Evolutionary conservation across 164 flowering plant genomes (phyloP).

Genomic region (Liriodendron chinense): DNA sequence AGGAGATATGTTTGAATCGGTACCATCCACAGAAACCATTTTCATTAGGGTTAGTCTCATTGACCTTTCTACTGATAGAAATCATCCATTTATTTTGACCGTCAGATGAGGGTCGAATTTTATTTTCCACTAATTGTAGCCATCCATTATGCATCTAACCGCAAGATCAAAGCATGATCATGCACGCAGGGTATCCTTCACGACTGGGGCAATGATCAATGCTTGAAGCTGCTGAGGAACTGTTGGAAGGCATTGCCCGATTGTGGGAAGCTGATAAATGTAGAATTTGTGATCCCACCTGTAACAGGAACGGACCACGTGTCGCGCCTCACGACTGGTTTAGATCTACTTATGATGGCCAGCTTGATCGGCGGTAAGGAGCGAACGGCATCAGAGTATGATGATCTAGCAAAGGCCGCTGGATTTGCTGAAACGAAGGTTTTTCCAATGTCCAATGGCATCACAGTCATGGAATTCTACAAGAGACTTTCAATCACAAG

Average conservation of each 20-base stretch:
- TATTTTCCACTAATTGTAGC: too few species aligned
- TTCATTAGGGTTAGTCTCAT: slow-evolving; percentile 71
- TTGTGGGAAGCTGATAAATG: slow-evolving; percentile 30
- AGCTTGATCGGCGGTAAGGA: slow-evolving; percentile 21
- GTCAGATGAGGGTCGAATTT: too few species aligned
- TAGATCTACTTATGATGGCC: slow-evolving; percentile 19
- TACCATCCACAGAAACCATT: slow-evolving; percentile 80
- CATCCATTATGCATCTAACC: too few species aligned
- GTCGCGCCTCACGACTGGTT: slow-evolving; percentile 10
- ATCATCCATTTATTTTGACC: too few species aligned
- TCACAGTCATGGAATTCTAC: slow-evolving; percentile 27
- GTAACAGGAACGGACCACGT: slow-evolving; percentile 11
- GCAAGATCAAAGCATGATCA: neutral
- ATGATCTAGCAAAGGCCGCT: slow-evolving; percentile 21
- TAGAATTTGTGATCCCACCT: slow-evolving; percentile 29
- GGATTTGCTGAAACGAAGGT: slow-evolving; percentile 18
- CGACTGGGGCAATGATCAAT: slow-evolving; percentile 29
- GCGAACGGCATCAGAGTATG: slow-evolving; percentile 27
- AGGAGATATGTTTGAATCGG: slow-evolving; percentile 83
- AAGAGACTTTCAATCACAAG: slow-evolving; percentile 4
- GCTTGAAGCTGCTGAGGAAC: slow-evolving; percentile 29
- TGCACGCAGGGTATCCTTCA: slow-evolving; percentile 19
- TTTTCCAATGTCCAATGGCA: slow-evolving; percentile 1
- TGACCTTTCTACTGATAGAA: neutral
- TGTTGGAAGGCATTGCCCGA: slow-evolving; percentile 29